Evolutionary conservation across 495 filamentous ascomycete species (phyloP).

Genomic region (Cairneyella variabilis): DNA sequence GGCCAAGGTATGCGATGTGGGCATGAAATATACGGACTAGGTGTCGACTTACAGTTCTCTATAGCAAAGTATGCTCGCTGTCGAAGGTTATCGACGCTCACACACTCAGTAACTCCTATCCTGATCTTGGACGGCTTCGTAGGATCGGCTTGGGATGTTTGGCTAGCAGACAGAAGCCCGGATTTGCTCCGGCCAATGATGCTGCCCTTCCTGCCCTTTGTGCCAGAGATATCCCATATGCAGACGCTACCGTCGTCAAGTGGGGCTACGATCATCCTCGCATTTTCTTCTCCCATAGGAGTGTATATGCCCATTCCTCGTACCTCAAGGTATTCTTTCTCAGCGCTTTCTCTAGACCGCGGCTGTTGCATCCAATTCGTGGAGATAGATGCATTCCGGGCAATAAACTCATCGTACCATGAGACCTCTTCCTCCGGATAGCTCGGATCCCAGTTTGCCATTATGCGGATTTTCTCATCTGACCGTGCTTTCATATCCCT

Average conservation of each 20-base stretch:
- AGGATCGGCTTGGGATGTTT: constrained; percentile 2
- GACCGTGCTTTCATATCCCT: constrained; percentile 24
- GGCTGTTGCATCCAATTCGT: constrained; percentile 73
- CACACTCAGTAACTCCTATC: constrained; percentile 77
- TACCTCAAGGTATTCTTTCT: constrained; percentile 42
- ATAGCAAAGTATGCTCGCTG: constrained; percentile 75
- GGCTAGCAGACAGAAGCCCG: constrained; percentile 40
- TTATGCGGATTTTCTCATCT: constrained; percentile 47
- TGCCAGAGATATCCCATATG: constrained; percentile 76
- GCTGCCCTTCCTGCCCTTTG: constrained; percentile 54
- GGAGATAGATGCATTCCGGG: constrained; percentile 68
- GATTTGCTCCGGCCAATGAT: constrained; percentile 59
- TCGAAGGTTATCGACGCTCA: constrained; percentile 70
- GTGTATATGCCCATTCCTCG: constrained; percentile 65
- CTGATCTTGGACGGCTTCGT: constrained; percentile 41
- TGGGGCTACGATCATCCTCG: constrained; percentile 66
- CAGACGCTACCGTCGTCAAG: constrained; percentile 83
- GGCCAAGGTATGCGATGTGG: too few species aligned
- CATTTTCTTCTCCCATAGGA: constrained; percentile 42
- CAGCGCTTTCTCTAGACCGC: constrained; percentile 28
- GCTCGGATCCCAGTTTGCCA: constrained; percentile 79
- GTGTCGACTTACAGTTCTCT: constrained; percentile 59
- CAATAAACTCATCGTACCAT: constrained; percentile 89
- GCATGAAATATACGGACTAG: too few species aligned
- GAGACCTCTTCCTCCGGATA: constrained; percentile 63